A percentile compares a stretch with the other conserved stretches of the same genome.
These are phyloP conservation scores for Microascus cirrosus DNA, from an alignment of 2,329 filamentous ascomycete genomes.

Conservation along the genomic window DNA sequence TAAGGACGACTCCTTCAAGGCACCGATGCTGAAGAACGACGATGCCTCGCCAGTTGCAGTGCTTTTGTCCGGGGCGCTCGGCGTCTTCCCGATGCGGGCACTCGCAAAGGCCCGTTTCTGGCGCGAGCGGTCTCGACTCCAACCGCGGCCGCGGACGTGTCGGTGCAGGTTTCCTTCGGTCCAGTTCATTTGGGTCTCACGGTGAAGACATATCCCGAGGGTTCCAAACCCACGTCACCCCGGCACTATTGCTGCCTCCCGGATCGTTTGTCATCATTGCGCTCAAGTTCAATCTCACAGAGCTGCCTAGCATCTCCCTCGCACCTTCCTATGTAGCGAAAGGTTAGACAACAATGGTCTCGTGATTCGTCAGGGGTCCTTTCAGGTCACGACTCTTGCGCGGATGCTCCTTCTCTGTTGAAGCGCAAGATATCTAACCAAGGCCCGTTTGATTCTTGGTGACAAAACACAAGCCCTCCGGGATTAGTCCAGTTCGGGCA, in stretches of 20 bases:
- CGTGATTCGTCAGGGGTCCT: background rate
- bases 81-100: constrained; percentile 11
- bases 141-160: constrained; percentile 20
- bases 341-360: background rate
- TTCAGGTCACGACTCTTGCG: background rate
- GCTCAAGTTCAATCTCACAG: background rate
- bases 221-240: background rate
- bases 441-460: background rate
- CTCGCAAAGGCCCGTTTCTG: constrained; percentile 27
- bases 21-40: background rate
- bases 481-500: background rate
- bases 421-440: no score
- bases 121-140: constrained; percentile 18
- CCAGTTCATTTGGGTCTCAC: constrained; percentile 25
- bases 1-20: background rate
- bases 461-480: background rate
- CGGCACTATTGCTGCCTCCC: background rate
- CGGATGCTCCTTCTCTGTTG: no score
- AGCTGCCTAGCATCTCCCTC: background rate
- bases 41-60: background rate
- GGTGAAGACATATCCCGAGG: background rate
- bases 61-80: background rate
- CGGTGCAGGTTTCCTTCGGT: constrained; percentile 25
- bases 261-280: background rate
- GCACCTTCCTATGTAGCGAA: background rate